Percentiles rank a stretch among this genome's conserved stretches.
Evolutionary conservation across 1,139 yeast species (phyloP).

Genomic region (Chernovozyma aurita): DNA sequence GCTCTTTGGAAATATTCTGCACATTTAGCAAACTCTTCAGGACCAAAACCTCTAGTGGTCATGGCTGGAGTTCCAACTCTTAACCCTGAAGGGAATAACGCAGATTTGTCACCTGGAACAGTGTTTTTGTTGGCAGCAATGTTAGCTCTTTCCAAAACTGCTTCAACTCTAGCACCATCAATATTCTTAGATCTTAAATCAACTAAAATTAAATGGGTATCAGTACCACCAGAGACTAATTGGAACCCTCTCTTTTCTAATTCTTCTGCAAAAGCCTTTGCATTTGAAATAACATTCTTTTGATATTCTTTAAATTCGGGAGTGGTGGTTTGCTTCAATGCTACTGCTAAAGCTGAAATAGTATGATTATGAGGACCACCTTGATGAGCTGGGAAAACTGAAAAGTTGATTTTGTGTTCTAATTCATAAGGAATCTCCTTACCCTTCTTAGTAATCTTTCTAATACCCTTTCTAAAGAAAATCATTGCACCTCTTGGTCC

Average conservation of each 20-base stretch:
- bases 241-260: slow-evolving; percentile 65
- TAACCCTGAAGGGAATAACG: slow-evolving; percentile 91
- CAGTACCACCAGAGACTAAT: slow-evolving; percentile 90
- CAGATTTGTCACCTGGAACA: slow-evolving; percentile 93
- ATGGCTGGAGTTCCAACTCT: slow-evolving; percentile 98
- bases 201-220: slow-evolving; percentile 86
- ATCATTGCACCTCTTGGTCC: slow-evolving; percentile 99
- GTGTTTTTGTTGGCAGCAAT: slow-evolving; percentile 96
- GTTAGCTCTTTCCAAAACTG: slow-evolving; percentile 82
- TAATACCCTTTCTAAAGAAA: slow-evolving; percentile 89
- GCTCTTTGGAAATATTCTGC: slow-evolving; percentile 77
- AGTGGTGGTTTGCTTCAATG: slow-evolving; percentile 81
- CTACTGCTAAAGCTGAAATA: slow-evolving; percentile 91
- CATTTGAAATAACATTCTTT: slow-evolving; percentile 74
- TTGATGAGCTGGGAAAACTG: slow-evolving; percentile 98
- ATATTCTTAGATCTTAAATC: slow-evolving; percentile 79
- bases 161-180: slow-evolving; percentile 95
- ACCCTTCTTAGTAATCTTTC: slow-evolving; percentile 82
- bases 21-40: slow-evolving; percentile 71
- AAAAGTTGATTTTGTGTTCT: slow-evolving; percentile 87
- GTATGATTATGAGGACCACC: slow-evolving; percentile 99
- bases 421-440: slow-evolving; percentile 82
- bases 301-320: slow-evolving; percentile 90
- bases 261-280: slow-evolving; percentile 69
- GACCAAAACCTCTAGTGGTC: slow-evolving; percentile 93